Evolutionary conservation across 179 eudicot genomes (phyloP).

Genomic region (Carnegiea gigantea): DNA sequence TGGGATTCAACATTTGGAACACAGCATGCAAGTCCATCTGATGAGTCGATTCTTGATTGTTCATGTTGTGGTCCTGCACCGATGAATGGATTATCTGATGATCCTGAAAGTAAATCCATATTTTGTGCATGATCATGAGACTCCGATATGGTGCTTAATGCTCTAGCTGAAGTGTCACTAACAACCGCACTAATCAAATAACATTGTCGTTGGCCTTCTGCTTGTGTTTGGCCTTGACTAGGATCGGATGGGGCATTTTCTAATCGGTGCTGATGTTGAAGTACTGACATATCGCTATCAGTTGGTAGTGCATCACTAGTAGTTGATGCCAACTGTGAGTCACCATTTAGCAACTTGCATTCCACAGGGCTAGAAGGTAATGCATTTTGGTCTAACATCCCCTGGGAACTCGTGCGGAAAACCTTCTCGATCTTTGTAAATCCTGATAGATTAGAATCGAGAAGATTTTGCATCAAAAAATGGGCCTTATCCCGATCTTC

Average conservation of each 20-base stretch:
- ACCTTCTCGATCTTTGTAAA: constrained; percentile 24
- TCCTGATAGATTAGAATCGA: constrained; percentile 21
- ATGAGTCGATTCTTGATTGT: not conserved
- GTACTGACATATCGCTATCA: constrained; percentile 4
- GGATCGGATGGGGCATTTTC: constrained; percentile 25
- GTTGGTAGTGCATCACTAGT: constrained; percentile 17
- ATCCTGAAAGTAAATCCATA: not conserved
- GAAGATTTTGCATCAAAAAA: constrained; percentile 18
- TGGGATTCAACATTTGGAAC: not conserved
- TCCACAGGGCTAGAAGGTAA: constrained; percentile 19
- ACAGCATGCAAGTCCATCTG: not conserved
- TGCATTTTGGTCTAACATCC: constrained; percentile 22
- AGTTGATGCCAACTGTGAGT: constrained; percentile 16
- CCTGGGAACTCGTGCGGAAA: constrained; percentile 17
- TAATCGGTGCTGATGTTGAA: constrained; percentile 7
- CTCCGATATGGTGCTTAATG: not conserved
- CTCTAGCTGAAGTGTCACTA: not conserved
- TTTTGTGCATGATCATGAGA: not conserved
- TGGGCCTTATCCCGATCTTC: constrained; percentile 18
- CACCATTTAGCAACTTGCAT: constrained; percentile 18
- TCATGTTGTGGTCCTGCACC: not conserved
- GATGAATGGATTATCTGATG: not conserved
- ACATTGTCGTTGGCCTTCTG: constrained; percentile 11
- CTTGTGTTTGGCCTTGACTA: constrained; percentile 17
- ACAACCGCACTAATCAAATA: not conserved